Evolutionary conservation across 345 rosid genomes (phyloP).

Genomic region (Aquilaria sinensis): DNA sequence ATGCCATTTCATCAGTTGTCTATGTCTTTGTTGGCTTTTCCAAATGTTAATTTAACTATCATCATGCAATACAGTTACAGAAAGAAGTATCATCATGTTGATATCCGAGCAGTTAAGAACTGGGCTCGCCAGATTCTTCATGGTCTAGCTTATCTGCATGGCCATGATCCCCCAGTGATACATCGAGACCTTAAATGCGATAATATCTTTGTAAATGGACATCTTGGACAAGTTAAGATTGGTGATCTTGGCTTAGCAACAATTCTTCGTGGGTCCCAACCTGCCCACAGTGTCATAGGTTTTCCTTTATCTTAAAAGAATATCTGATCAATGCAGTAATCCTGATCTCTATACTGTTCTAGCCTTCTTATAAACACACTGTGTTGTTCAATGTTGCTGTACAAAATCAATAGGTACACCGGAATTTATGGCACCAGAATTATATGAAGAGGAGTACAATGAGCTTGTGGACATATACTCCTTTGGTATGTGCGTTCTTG

Average conservation of each 20-base stretch:
- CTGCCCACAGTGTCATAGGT: constrained; percentile 92
- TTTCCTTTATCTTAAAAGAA: background rate
- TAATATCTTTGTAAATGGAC: constrained; percentile 92
- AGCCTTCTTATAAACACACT: background rate
- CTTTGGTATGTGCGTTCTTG: constrained; percentile 91
- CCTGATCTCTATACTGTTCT: background rate
- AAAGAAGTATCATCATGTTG: constrained; percentile 47
- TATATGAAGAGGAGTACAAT: constrained; percentile 91
- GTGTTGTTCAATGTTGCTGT: background rate
- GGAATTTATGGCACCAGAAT: constrained; percentile 98
- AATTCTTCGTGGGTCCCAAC: constrained; percentile 60
- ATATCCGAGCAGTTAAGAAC: constrained; percentile 71
- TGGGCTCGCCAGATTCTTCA: constrained; percentile 86
- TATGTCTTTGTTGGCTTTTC: background rate
- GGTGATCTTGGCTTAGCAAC: constrained; percentile 96
- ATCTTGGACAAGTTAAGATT: constrained; percentile 88
- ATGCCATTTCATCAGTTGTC: too few species aligned
- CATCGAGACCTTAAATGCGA: constrained; percentile 96
- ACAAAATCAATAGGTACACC: constrained; percentile 64
- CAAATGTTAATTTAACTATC: constrained; percentile 3
- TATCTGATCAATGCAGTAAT: background rate
- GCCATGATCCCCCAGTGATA: constrained; percentile 87
- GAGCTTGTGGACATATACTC: constrained; percentile 90
- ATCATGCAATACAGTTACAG: constrained; percentile 50
- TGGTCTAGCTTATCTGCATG: constrained; percentile 69